A percentile compares a stretch with the other conserved stretches of the same genome.
Conservation (phyloP, 192 early-diverging fungal genomes). For the Podochytrium sp. region DNA sequence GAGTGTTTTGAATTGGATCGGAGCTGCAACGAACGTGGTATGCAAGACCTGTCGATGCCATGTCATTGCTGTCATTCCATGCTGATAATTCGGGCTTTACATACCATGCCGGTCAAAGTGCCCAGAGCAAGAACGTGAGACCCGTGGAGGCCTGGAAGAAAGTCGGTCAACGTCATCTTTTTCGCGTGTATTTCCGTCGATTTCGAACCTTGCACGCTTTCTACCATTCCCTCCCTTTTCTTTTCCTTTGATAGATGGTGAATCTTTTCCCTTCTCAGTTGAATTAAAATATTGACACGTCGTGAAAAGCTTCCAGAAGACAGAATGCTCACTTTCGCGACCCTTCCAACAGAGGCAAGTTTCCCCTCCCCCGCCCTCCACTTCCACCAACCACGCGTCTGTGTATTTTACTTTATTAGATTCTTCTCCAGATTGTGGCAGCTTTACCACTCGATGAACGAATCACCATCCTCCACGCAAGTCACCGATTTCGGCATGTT, state of each 20-base stretch:
- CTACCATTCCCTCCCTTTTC: too few species aligned
- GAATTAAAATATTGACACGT: too few species aligned
- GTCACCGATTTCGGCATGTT: neutral
- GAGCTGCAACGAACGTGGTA: neutral
- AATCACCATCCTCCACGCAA: neutral
- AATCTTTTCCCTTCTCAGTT: too few species aligned
- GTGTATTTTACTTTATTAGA: too few species aligned
- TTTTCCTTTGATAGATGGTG: too few species aligned
- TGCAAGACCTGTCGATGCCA: too few species aligned
- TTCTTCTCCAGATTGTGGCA: neutral
- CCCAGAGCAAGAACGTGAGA: slow-evolving; percentile 28
- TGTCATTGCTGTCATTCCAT: neutral
- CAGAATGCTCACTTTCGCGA: too few species aligned
- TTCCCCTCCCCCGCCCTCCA: too few species aligned
- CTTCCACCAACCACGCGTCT: too few species aligned
- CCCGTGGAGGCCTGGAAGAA: slow-evolving; percentile 25
- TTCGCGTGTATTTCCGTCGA: neutral
- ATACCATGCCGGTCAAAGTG: slow-evolving; percentile 27
- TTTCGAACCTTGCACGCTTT: neutral
- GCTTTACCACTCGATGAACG: neutral
- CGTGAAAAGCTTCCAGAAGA: too few species aligned
- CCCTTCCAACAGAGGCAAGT: too few species aligned
- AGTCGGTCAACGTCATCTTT: slow-evolving; percentile 6
- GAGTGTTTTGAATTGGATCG: neutral
- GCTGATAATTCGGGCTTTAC: too few species aligned